phyloP scores from a whole-genome alignment of 2,329 filamentous ascomycete species.

The Chaetothyriales sp. region DNA sequence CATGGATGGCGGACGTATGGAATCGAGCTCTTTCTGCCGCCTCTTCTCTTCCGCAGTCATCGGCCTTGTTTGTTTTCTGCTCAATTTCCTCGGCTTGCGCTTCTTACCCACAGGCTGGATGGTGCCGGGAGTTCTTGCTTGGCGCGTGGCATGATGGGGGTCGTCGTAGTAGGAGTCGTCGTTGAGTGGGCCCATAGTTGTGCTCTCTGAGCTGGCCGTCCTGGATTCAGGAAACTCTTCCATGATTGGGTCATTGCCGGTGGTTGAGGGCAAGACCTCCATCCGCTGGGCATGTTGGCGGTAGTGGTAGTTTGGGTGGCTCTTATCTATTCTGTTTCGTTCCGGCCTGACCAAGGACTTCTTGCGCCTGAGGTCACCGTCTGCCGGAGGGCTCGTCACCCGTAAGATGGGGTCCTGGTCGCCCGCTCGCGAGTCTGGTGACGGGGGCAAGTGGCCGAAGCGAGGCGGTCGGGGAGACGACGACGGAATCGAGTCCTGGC shows the following conservation, averaged over 20 bases:
- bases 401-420: slow-evolving; percentile 43
- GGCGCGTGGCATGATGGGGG: slow-evolving; percentile 19
- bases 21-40: slow-evolving; percentile 46
- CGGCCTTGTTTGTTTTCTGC: slow-evolving; percentile 46
- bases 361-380: slow-evolving; percentile 52
- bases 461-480: slow-evolving; percentile 26
- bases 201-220: slow-evolving; percentile 50
- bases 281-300: slow-evolving; percentile 89
- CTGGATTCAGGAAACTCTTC: slow-evolving; percentile 50
- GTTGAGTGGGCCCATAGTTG: slow-evolving; percentile 36
- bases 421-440: slow-evolving; percentile 34
- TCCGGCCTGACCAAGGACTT: slow-evolving; percentile 82
- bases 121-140: slow-evolving; percentile 21
- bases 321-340: slow-evolving; percentile 66
- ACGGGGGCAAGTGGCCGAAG: slow-evolving; percentile 20
- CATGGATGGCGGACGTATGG: slow-evolving; percentile 64
- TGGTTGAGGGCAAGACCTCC: slow-evolving; percentile 77
- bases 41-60: slow-evolving; percentile 47
- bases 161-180: slow-evolving; percentile 16
- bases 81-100: slow-evolving; percentile 45
- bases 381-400: slow-evolving; percentile 17
- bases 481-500: slow-evolving; percentile 21
- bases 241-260: slow-evolving; percentile 75
- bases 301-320: slow-evolving; percentile 93
- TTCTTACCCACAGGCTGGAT: slow-evolving; percentile 18